Percentiles rank a stretch among this genome's conserved stretches.
Conservation (phyloP, 148 eudicot genomes). For the Persicaria maculosa region DNA sequence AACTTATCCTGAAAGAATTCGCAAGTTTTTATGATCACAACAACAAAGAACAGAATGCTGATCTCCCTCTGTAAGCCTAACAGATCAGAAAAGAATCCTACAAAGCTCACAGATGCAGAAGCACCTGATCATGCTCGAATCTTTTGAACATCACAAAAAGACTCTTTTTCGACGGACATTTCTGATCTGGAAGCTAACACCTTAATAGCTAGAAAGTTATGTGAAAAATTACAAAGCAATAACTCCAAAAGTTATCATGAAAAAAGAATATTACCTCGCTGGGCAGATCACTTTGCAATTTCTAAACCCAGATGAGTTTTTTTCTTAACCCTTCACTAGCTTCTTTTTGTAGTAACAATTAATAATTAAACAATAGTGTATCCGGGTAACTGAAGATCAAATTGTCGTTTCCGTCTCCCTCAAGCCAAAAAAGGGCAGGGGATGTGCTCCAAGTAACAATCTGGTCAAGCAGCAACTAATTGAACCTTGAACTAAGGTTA, state of each 20-base stretch:
- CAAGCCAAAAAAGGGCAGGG: background rate
- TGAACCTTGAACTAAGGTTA: conserved; percentile 48
- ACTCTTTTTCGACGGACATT: too few relatives aligned
- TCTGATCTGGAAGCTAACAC: background rate
- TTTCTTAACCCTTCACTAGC: conserved; percentile 14
- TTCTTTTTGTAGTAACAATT: conserved; percentile 22
- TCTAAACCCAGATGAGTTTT: conserved; percentile 26
- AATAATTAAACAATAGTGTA: conserved; percentile 25
- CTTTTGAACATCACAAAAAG: too few relatives aligned
- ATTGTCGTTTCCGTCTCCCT: too few relatives aligned
- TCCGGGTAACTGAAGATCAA: background rate
- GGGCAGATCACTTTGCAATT: conserved; percentile 31
- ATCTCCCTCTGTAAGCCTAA: too few relatives aligned
- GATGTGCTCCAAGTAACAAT: conserved; percentile 26
- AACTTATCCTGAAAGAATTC: too few relatives aligned
- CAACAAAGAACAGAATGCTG: too few relatives aligned
- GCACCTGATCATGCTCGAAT: too few relatives aligned
- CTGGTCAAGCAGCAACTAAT: conserved; percentile 37
- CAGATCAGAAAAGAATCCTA: too few relatives aligned
- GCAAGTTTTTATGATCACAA: too few relatives aligned
- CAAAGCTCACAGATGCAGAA: too few relatives aligned
- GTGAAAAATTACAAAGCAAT: conserved; percentile 7
- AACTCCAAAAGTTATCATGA: background rate
- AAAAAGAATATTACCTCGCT: conserved; percentile 23
- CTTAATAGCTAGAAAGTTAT: conserved; percentile 18